A percentile compares a stretch with the other conserved stretches of the same genome.
These are phyloP conservation scores for Boletus coccyginus DNA, from an alignment of 768 basidiomycete species.

Conservation along the genomic window DNA sequence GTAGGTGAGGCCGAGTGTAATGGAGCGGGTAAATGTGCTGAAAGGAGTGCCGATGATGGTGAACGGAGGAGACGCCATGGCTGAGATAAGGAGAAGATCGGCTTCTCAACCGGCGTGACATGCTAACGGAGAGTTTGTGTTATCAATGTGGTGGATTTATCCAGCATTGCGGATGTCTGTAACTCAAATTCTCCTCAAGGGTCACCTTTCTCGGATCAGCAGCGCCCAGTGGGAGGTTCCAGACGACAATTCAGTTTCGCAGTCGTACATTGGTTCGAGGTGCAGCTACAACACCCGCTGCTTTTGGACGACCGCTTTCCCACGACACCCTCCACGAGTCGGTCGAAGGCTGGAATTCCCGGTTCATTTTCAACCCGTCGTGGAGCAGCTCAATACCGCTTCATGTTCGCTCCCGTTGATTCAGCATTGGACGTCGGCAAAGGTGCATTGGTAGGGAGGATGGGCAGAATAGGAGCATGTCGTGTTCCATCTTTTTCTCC, in stretches of 20 bases:
- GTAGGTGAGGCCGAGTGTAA: constrained; percentile 29
- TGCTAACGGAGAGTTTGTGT: too few species aligned
- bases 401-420: background rate
- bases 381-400: background rate
- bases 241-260: too few species aligned
- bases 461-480: background rate
- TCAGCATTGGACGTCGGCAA: background rate
- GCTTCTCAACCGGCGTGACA: constrained; percentile 1
- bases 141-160: too few species aligned
- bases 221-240: too few species aligned
- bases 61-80: constrained; percentile 21
- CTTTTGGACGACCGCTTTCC: constrained; percentile 26
- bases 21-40: constrained; percentile 33
- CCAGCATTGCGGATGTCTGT: too few species aligned
- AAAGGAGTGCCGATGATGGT: constrained; percentile 33
- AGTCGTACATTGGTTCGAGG: too few species aligned
- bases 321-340: constrained; percentile 31
- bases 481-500: too few species aligned
- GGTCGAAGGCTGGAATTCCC: background rate
- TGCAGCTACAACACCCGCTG: too few species aligned
- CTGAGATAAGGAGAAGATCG: background rate
- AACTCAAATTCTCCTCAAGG: too few species aligned
- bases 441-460: background rate
- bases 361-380: background rate
- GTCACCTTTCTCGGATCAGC: too few species aligned